Conservation (phyloP, 352 stramenopile genomes). For the Phytophthora boehmeriae region DNA sequence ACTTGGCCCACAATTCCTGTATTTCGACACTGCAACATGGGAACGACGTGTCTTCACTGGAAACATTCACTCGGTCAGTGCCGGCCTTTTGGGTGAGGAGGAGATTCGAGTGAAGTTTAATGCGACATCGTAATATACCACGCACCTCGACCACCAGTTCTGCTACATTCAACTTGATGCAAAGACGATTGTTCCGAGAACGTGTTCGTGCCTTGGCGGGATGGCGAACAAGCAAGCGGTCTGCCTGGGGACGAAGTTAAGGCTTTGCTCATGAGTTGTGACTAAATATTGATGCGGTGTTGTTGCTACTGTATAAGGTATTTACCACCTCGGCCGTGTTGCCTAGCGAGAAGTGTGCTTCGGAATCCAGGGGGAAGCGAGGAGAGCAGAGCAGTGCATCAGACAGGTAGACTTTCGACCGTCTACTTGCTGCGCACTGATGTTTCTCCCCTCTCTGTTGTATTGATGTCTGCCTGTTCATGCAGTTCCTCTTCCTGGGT, state of each 20-base stretch:
- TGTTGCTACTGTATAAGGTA: constrained; percentile 34
- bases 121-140: constrained; percentile 68
- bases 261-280: constrained; percentile 20
- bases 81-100: constrained; percentile 92
- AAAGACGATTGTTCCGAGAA: constrained; percentile 12
- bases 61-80: constrained; percentile 88
- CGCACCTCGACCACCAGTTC: constrained; percentile 30
- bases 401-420: constrained; percentile 33
- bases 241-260: constrained; percentile 22
- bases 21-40: constrained; percentile 96
- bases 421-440: constrained; percentile 31
- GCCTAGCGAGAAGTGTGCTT: constrained; percentile 31
- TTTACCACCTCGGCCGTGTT: constrained; percentile 27
- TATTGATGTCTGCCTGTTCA: constrained; percentile 35
- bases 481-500: constrained; percentile 17
- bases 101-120: constrained; percentile 96
- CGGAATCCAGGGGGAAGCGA: constrained; percentile 22
- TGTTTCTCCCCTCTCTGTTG: constrained; percentile 34
- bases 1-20: constrained; percentile 90
- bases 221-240: constrained; percentile 9
- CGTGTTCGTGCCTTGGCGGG: neutral
- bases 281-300: constrained; percentile 9
- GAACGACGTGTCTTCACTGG: constrained; percentile 94
- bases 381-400: constrained; percentile 26
- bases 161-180: constrained; percentile 16